A percentile compares a stretch with the other conserved stretches of the same genome.
Conservation (phyloP, 1,139 yeast species). For the Starmera stellimalicola region DNA sequence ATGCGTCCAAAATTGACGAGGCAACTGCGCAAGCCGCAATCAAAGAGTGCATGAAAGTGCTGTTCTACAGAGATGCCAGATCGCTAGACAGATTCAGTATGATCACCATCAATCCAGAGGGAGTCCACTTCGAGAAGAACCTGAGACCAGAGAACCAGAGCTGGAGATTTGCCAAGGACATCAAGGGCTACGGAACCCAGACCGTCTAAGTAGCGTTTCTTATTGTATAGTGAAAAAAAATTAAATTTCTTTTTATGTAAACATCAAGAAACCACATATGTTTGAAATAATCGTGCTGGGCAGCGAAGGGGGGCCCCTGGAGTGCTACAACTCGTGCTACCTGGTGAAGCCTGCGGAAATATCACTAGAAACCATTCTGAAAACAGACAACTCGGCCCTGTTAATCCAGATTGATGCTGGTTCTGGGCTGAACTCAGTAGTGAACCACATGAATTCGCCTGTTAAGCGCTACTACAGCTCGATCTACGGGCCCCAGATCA, state of each 20-base stretch:
- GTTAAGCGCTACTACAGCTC: too few relatives aligned
- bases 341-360: conserved; percentile 49
- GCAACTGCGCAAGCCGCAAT: conserved; percentile 68
- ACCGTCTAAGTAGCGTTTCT: conserved; percentile 20
- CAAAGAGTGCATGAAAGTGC: conserved; percentile 84
- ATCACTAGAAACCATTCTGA: too few relatives aligned
- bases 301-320: neutral
- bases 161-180: conserved; percentile 88
- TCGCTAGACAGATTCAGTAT: conserved; percentile 78
- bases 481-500: too few relatives aligned
- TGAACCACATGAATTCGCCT: too few relatives aligned
- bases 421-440: conserved; percentile 50
- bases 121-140: conserved; percentile 56
- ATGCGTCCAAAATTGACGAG: conserved; percentile 54
- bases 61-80: conserved; percentile 94
- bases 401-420: conserved; percentile 63
- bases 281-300: neutral
- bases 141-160: conserved; percentile 58
- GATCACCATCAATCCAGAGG: conserved; percentile 61
- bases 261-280: neutral
- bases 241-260: neutral
- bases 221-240: neutral
- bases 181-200: conserved; percentile 83
- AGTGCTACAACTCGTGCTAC: neutral
- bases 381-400: conserved; percentile 24